These are phyloP conservation scores for Geotrichum ghanense DNA, from an alignment of 805 yeast genomes.

Conservation along the genomic window DNA sequence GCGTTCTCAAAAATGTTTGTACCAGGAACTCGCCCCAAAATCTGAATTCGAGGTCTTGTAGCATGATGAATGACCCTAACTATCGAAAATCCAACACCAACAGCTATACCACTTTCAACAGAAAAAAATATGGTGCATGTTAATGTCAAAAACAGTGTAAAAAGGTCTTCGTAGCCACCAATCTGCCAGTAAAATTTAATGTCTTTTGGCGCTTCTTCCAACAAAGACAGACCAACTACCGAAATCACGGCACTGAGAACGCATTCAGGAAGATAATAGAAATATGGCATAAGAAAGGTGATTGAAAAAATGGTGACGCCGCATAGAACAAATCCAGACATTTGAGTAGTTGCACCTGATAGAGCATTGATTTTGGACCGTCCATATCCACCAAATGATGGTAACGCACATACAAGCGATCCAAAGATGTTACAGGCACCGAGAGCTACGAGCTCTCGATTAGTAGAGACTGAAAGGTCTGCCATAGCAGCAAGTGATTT, in stretches of 20 bases:
- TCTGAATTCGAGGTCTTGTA: slow-evolving; percentile 73
- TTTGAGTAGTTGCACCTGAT: slow-evolving; percentile 77
- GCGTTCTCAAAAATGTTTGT: slow-evolving; percentile 58
- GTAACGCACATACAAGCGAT: slow-evolving; percentile 50
- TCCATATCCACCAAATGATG: slow-evolving; percentile 95
- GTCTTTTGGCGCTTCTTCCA: slow-evolving; percentile 81
- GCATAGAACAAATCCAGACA: slow-evolving; percentile 78
- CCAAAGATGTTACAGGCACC: slow-evolving; percentile 64
- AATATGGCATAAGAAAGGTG: slow-evolving; percentile 43
- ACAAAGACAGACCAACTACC: slow-evolving; percentile 59
- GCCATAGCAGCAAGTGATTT: slow-evolving; percentile 71
- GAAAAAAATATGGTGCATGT: slow-evolving; percentile 58
- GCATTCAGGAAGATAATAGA: slow-evolving; percentile 69
- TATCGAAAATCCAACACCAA: slow-evolving; percentile 76
- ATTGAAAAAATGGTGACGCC: slow-evolving; percentile 58
- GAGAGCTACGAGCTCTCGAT: slow-evolving; percentile 82
- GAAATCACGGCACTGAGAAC: slow-evolving; percentile 71
- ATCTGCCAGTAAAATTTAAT: slow-evolving; percentile 60
- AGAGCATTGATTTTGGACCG: slow-evolving; percentile 80
- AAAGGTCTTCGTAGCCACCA: slow-evolving; percentile 65
- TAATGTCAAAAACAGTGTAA: slow-evolving; percentile 56
- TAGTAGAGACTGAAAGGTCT: slow-evolving; percentile 55
- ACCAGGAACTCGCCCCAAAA: slow-evolving; percentile 57
- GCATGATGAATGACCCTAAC: slow-evolving; percentile 72
- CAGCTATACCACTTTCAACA: slow-evolving; percentile 77